Percentiles rank a stretch among this genome's conserved stretches.
These are phyloP conservation scores for Thermothielavioides terrestris DNA, from an alignment of 495 filamentous ascomycete species.

Conservation along the genomic window DNA sequence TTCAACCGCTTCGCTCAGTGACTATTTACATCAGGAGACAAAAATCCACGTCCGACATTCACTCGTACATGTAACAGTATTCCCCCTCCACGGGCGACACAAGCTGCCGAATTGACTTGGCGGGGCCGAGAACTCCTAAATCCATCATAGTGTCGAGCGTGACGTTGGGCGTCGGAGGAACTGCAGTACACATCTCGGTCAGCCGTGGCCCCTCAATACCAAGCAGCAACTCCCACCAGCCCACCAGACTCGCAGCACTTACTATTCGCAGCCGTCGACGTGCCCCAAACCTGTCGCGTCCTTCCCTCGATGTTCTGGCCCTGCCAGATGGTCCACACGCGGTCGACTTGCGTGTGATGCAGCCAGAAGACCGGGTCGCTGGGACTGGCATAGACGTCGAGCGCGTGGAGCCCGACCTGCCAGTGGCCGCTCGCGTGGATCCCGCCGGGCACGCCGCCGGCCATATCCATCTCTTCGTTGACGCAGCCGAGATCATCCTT, in stretches of 20 bases:
- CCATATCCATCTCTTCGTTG: constrained; percentile 10
- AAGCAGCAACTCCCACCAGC: too few relatives aligned
- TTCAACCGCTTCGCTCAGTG: not conserved
- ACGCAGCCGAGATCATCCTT: constrained; percentile 8
- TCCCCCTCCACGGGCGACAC: not conserved
- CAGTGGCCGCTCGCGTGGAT: constrained; percentile 19
- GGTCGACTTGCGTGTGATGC: constrained; percentile 58
- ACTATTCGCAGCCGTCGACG: constrained; percentile 7
- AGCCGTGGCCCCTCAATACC: too few relatives aligned
- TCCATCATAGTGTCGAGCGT: not conserved
- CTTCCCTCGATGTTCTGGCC: constrained; percentile 25
- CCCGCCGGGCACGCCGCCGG: constrained; percentile 2
- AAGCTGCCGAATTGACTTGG: not conserved
- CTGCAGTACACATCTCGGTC: not conserved
- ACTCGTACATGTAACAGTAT: not conserved
- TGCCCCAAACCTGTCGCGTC: constrained; percentile 7
- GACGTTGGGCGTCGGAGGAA: not conserved
- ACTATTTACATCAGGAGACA: not conserved
- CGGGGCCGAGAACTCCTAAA: not conserved
- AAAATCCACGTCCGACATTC: not conserved
- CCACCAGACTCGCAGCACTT: too few relatives aligned
- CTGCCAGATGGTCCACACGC: constrained; percentile 61
- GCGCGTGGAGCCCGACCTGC: constrained; percentile 16
- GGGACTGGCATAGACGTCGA: constrained; percentile 48
- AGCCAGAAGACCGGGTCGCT: constrained; percentile 58